These are phyloP conservation scores for Stramenopiles sp. DNA, from an alignment of 352 stramenopile species.

Conservation along the genomic window DNA sequence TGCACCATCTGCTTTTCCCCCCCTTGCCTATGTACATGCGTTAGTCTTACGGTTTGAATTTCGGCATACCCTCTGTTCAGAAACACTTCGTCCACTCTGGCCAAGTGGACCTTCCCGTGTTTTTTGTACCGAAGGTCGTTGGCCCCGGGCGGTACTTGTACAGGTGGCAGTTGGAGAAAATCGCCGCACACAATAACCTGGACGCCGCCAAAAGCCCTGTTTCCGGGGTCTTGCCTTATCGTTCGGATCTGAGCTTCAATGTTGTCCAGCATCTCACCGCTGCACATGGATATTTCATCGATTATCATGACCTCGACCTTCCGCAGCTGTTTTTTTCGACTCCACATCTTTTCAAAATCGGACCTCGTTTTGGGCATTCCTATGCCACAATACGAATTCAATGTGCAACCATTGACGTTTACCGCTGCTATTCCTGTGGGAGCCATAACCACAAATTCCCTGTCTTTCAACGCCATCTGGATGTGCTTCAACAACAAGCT, in stretches of 20 bases:
- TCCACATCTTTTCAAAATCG: neutral
- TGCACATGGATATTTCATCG: slow-evolving; percentile 26
- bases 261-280: slow-evolving; percentile 19
- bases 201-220: slow-evolving; percentile 24
- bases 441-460: slow-evolving; percentile 20
- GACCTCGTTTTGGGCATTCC: slow-evolving; percentile 4
- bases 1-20: neutral
- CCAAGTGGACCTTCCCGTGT: neutral
- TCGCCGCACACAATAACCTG: slow-evolving; percentile 26
- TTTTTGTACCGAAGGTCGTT: neutral
- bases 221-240: slow-evolving; percentile 16
- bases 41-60: slow-evolving; percentile 8
- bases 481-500: slow-evolving; percentile 22
- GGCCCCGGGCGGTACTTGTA: no score
- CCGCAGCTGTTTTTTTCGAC: neutral
- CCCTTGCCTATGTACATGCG: neutral
- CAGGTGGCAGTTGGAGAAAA: slow-evolving; percentile 25
- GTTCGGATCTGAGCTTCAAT: slow-evolving; percentile 16
- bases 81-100: neutral
- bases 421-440: slow-evolving; percentile 23
- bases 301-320: slow-evolving; percentile 17
- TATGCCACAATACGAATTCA: slow-evolving; percentile 19
- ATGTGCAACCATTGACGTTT: slow-evolving; percentile 19
- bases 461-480: slow-evolving; percentile 16
- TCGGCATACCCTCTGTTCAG: neutral